These are phyloP conservation scores for Paspalum vaginatum DNA, from an alignment of 176 grass and related monocot genomes.

Conservation along the genomic window DNA sequence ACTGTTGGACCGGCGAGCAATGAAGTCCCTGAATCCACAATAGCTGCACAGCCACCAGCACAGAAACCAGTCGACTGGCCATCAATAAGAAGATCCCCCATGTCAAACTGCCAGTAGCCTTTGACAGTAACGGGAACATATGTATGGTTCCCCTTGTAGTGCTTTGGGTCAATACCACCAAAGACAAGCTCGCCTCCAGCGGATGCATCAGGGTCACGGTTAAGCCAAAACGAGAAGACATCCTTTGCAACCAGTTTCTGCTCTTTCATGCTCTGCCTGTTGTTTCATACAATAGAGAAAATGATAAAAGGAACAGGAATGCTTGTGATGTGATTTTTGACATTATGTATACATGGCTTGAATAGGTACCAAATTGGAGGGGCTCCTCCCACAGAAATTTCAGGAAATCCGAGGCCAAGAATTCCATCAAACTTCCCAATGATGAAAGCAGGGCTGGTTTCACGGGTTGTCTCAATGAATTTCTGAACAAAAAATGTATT, in stretches of 20 bases:
- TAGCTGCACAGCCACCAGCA: conserved; percentile 80
- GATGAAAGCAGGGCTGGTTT: conserved; percentile 70
- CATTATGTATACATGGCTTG: conserved; percentile 1
- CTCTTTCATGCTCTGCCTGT: conserved; percentile 84
- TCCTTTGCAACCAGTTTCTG: conserved; percentile 71
- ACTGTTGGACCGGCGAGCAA: conserved; percentile 86
- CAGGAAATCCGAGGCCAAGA: conserved; percentile 87
- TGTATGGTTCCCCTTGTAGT: conserved; percentile 71
- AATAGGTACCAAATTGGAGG: conserved; percentile 78
- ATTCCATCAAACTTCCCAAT: conserved; percentile 94
- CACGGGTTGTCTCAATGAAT: conserved; percentile 92
- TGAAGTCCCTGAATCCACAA: conserved; percentile 94
- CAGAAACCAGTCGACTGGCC: conserved; percentile 73
- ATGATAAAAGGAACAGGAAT: conserved; percentile 6
- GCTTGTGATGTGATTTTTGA: not conserved
- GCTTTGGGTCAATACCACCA: conserved; percentile 77
- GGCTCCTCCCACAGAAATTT: conserved; percentile 77
- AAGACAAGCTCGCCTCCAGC: conserved; percentile 88
- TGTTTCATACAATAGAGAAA: conserved; percentile 41
- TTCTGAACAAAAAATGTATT: conserved; percentile 52
- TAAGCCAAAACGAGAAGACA: conserved; percentile 97
- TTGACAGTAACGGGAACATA: conserved; percentile 85
- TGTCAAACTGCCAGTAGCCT: conserved; percentile 96
- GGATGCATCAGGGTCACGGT: conserved; percentile 66
- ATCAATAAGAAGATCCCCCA: conserved; percentile 72